Evolutionary conservation across 192 early-diverging fungal species (phyloP), one percentile per base, ranked within the genome.

Genomic region (Diversispora eburnea): DNA sequence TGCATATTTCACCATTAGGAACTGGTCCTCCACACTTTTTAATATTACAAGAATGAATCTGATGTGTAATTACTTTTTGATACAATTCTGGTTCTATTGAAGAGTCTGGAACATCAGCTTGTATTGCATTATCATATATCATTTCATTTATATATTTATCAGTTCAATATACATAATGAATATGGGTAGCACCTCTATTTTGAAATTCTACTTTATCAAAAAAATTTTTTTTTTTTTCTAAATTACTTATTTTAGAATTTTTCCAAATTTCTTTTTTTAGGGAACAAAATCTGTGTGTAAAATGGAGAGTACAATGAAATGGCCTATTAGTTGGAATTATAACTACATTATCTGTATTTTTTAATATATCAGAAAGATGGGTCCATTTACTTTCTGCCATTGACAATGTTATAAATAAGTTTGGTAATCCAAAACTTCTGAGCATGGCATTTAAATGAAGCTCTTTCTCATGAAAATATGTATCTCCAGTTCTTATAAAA

Each of bases 141-240:
- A 67, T 67, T 25, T 67, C n/a, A 8, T 49, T 15, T 15, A 67
- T 67, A 10, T 0, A 5, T 25, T 19, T 39, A n/a, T 46, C 20
- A 22, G 33, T 41, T 48, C 4, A 67, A 51, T 52, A 52, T 3
- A 49, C 9, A 52, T 9, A 3, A 43, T 67, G 49, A n/a, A 22
- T 42, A 45, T 63, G 61, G 13, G 48, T 41, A 8, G 48, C 48
- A 39, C 66, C 49, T 3, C 66, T 3, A 12, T 67, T 67, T 67
- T 67, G 49, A 67, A 51, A 67, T 67, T 67, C 65, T 13, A 49
- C n/a, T 42, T 12, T 19, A 13, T 67, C n/a, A 49, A 68, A 68
- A 12, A 54, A 68, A 41, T 68, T 4, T 22, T 55, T n/a, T 33
- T 22, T 8, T 15, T 12, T 2, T 19, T 12, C 25, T 22, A 20